Percentiles rank a stretch among this genome's conserved stretches.
phyloP scores from a whole-genome alignment of 345 rosid species.

The Rhodomyrtus tomentosa region DNA sequence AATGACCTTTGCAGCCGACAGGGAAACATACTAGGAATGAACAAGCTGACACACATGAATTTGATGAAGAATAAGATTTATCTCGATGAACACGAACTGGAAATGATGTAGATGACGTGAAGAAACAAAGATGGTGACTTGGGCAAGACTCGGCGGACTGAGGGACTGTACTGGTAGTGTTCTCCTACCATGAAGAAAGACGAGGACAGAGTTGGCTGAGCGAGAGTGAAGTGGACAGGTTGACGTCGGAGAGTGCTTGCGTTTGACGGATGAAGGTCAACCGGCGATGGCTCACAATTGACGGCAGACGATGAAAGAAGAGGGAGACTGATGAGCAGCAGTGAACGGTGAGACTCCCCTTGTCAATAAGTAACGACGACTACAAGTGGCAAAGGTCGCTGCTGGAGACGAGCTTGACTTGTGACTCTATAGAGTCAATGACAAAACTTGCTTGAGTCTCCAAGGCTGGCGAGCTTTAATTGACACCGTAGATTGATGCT shows the following conservation, averaged over 20 bases:
- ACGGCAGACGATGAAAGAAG: neutral
- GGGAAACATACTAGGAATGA: neutral
- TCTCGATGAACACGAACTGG: neutral
- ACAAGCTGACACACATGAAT: neutral
- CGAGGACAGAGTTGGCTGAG: neutral
- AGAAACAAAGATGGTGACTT: neutral
- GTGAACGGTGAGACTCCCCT: neutral
- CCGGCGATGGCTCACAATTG: neutral
- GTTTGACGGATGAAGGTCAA: neutral
- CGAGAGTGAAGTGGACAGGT: neutral
- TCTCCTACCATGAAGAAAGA: neutral
- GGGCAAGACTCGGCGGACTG: neutral
- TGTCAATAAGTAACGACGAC: neutral
- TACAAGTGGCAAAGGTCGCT: neutral
- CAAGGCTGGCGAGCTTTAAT: neutral
- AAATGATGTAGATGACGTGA: neutral
- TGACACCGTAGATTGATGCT: neutral
- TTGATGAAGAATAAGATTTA: neutral
- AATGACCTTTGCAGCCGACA: neutral
- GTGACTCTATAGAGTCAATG: neutral
- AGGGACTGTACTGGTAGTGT: neutral
- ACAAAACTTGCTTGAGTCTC: neutral
- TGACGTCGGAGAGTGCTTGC: neutral
- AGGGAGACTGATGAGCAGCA: neutral
- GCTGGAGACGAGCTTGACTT: neutral